These are phyloP conservation scores for Irpex lacteus DNA, from an alignment of 1,284 basidiomycete species.

Conservation along the genomic window DNA sequence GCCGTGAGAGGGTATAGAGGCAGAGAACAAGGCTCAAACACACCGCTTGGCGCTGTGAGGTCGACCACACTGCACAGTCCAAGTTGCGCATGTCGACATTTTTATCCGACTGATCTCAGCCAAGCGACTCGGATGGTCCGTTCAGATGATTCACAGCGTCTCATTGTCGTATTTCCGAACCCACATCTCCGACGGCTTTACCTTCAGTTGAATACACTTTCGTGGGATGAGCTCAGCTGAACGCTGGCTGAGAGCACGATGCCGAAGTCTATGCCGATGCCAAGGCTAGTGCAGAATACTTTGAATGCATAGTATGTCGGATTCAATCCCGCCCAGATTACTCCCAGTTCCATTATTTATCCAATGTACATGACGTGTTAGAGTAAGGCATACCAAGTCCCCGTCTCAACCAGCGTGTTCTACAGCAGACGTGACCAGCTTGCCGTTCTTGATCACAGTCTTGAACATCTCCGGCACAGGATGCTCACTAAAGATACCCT, in stretches of 20 bases:
- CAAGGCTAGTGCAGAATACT: not conserved
- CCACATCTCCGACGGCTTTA: not conserved
- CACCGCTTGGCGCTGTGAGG: not conserved
- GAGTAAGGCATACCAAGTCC: not conserved
- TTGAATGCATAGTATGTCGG: too few species aligned
- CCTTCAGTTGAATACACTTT: not conserved
- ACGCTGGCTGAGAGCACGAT: not conserved
- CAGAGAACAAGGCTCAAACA: not conserved
- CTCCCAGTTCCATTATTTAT: not conserved
- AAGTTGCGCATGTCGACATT: not conserved
- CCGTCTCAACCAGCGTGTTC: conserved; percentile 73
- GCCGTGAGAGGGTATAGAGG: conserved; percentile 1
- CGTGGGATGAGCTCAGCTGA: not conserved
- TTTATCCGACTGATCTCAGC: conserved; percentile 1
- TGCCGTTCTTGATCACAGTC: conserved; percentile 81
- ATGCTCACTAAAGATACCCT: conserved; percentile 89
- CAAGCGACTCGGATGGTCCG: not conserved
- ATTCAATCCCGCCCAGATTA: not conserved
- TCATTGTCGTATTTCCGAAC: not conserved
- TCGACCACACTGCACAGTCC: not conserved
- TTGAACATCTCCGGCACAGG: conserved; percentile 96
- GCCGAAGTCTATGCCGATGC: not conserved
- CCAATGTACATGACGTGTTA: conserved; percentile 1
- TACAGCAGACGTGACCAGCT: conserved; percentile 84
- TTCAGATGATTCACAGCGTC: not conserved